A percentile compares a stretch with the other conserved stretches of the same genome.
These are phyloP conservation scores for Eucalyptus marginata DNA, from an alignment of 345 rosid genomes.

Conservation along the genomic window DNA sequence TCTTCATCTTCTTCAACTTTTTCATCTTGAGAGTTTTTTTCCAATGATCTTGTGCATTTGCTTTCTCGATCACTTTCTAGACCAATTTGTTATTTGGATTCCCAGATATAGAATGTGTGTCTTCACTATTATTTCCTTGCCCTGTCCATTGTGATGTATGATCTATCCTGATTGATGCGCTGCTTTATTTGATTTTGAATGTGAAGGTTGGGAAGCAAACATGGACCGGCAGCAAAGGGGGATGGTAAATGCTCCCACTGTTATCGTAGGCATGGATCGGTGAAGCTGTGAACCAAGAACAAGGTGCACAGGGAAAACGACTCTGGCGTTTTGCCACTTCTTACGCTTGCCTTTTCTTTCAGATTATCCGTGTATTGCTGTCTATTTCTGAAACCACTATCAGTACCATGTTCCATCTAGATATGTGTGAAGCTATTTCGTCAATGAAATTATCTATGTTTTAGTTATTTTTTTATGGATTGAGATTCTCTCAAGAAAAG, in stretches of 20 bases:
- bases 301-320: background rate
- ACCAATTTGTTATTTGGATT: background rate
- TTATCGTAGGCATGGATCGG: slow-evolving; percentile 12
- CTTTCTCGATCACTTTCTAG: background rate
- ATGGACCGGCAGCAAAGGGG: slow-evolving; percentile 26
- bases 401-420: background rate
- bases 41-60: background rate
- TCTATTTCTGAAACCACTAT: background rate
- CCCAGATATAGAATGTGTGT: background rate
- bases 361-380: background rate
- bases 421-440: background rate
- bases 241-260: slow-evolving; percentile 15
- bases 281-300: background rate
- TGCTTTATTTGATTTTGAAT: background rate
- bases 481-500: background rate
- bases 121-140: background rate
- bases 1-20: background rate
- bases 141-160: background rate
- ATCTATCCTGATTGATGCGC: background rate
- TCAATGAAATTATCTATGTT: background rate
- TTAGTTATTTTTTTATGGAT: background rate
- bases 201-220: slow-evolving; percentile 41
- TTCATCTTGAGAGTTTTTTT: background rate
- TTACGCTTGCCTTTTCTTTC: background rate
- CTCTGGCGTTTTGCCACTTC: background rate